Conservation (phyloP, 2,329 filamentous ascomycete genomes). For the Colletotrichum chrysophilum region DNA sequence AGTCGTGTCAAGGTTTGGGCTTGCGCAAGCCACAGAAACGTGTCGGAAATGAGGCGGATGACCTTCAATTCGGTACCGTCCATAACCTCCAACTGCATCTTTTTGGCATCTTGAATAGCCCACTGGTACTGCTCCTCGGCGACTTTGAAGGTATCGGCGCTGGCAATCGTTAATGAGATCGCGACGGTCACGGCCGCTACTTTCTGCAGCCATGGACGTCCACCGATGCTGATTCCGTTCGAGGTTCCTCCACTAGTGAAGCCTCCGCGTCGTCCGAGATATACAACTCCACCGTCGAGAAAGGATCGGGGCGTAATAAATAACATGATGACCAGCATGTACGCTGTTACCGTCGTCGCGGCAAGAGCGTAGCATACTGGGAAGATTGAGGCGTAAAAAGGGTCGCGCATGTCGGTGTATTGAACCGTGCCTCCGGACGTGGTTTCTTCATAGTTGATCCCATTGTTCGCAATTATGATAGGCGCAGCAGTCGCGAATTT, state of each 20-base stretch:
- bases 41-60: constrained; percentile 91
- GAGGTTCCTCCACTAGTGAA: constrained; percentile 86
- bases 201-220: constrained; percentile 92
- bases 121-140: constrained; percentile 80
- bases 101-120: constrained; percentile 80
- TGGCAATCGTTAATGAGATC: constrained; percentile 91
- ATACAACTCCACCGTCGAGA: constrained; percentile 82
- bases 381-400: constrained; percentile 92
- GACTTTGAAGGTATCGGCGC: constrained; percentile 86
- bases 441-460: constrained; percentile 43
- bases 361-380: constrained; percentile 94
- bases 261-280: constrained; percentile 75
- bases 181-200: constrained; percentile 75
- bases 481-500: constrained; percentile 42
- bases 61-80: constrained; percentile 86
- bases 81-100: constrained; percentile 79
- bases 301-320: constrained; percentile 95
- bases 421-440: constrained; percentile 30
- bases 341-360: constrained; percentile 88
- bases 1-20: constrained; percentile 95
- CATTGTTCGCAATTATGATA: constrained; percentile 46
- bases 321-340: constrained; percentile 91
- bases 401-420: constrained; percentile 75
- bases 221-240: constrained; percentile 83
- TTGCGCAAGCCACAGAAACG: constrained; percentile 96